phyloP scores from a whole-genome alignment of 768 basidiomycete species.

The Russula sp. region DNA sequence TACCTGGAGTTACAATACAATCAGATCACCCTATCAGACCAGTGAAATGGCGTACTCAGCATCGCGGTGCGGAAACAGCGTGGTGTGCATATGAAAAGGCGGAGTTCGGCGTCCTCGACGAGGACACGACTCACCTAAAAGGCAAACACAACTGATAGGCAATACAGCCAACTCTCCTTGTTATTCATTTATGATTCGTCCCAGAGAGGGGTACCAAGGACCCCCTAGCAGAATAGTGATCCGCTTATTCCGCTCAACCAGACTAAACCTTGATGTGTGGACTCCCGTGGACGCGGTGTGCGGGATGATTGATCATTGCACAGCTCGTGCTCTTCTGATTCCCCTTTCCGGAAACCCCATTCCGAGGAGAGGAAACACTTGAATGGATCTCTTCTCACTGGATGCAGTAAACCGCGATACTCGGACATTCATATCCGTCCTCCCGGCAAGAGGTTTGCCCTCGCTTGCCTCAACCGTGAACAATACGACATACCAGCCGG shows the following conservation, averaged over 20 bases:
- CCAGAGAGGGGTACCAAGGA: constrained; percentile 26
- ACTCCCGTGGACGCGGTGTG: neutral
- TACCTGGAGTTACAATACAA: constrained; percentile 8
- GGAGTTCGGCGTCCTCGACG: constrained; percentile 44
- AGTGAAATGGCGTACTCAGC: constrained; percentile 38
- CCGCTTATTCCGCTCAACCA: constrained; percentile 14
- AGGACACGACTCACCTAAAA: constrained; percentile 42
- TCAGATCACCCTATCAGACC: constrained; percentile 10
- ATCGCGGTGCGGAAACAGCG: constrained; percentile 41
- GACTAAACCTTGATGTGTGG: constrained; percentile 1
- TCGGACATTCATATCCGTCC: constrained; percentile 6
- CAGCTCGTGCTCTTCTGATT: constrained; percentile 2
- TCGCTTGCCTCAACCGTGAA: constrained; percentile 2
- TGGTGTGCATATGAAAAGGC: constrained; percentile 44
- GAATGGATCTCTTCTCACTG: neutral
- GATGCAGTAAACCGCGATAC: neutral
- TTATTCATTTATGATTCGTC: constrained; percentile 43
- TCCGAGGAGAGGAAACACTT: neutral
- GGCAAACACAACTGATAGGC: constrained; percentile 46
- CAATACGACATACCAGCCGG: neutral
- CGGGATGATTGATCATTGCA: constrained; percentile 2
- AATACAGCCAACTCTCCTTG: constrained; percentile 49
- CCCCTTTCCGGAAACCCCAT: constrained; percentile 3
- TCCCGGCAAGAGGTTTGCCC: constrained; percentile 3
- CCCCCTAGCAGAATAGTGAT: neutral